phyloP scores from a whole-genome alignment of 1,284 basidiomycete genomes.

The Irpex sp. region DNA sequence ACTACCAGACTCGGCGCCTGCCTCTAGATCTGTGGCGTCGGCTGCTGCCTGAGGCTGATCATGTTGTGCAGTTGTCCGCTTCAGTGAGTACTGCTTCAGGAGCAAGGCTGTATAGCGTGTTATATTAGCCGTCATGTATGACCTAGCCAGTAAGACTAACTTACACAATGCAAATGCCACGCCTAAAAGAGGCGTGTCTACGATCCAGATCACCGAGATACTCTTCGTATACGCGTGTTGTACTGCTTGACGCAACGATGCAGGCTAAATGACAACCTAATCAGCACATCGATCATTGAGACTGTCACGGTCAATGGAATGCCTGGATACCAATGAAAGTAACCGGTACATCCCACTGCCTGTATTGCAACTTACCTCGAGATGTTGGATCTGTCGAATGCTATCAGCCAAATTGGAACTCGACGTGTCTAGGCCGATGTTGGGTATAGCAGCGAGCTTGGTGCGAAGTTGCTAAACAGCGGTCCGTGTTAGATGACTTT shows the following conservation, averaged over 20 bases:
- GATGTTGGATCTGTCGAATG: constrained; percentile 43
- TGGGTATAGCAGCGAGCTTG: constrained; percentile 42
- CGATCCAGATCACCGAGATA: constrained; percentile 66
- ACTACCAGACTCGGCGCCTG: not conserved
- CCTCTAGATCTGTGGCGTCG: not conserved
- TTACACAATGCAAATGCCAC: constrained; percentile 50
- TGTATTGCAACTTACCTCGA: constrained; percentile 37
- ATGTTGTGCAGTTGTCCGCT: not conserved
- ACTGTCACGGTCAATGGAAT: not conserved
- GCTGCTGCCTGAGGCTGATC: not conserved
- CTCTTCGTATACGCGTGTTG: constrained; percentile 65
- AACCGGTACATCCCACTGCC: not conserved
- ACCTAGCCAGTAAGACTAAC: constrained; percentile 15
- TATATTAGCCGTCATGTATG: not conserved
- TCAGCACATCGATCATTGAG: not conserved
- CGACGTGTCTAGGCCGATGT: constrained; percentile 41
- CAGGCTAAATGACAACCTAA: constrained; percentile 5
- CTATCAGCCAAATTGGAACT: constrained; percentile 47
- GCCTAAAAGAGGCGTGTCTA: constrained; percentile 52
- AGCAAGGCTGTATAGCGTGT: not conserved
- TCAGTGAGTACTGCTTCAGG: not conserved
- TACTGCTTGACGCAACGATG: constrained; percentile 37
- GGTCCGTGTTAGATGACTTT: no score
- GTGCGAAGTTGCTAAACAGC: constrained; percentile 37
- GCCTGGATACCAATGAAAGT: not conserved